Evolutionary conservation across 768 basidiomycete species (phyloP).

Genomic region (Hygrocybe punicea): DNA sequence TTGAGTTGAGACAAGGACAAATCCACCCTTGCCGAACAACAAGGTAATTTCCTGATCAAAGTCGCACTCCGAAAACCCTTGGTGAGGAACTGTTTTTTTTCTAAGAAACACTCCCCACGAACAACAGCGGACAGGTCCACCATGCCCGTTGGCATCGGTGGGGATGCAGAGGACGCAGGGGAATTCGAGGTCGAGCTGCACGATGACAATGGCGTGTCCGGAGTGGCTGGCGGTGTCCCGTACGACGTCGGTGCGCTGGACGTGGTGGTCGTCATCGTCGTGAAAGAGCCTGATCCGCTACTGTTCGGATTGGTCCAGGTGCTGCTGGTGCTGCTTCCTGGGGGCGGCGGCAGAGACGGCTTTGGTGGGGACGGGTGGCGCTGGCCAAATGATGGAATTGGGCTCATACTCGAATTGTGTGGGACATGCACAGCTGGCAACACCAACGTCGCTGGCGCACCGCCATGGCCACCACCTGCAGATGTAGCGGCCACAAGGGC

Average conservation of each 20-base stretch:
- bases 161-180: conserved; percentile 60
- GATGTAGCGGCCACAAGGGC: conserved; percentile 31
- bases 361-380: conserved; percentile 35
- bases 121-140: conserved; percentile 49
- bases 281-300: background rate
- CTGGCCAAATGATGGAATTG: no score
- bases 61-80: no score
- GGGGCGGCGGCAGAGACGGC: conserved; percentile 30
- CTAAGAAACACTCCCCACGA: no score
- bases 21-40: no score
- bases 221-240: conserved; percentile 35
- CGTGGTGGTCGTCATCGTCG: background rate
- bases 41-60: no score
- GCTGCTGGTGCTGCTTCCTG: background rate
- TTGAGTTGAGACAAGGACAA: no score
- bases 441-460: no score
- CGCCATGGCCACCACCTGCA: no score
- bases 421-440: no score
- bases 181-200: conserved; percentile 53
- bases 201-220: conserved; percentile 51
- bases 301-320: background rate
- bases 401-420: conserved; percentile 44
- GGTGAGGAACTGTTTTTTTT: no score
- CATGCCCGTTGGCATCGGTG: conserved; percentile 53
- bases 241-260: conserved; percentile 15